These are phyloP conservation scores for Eudorina sp. DNA, from an alignment of 139 green algal genomes.

Conservation along the genomic window DNA sequence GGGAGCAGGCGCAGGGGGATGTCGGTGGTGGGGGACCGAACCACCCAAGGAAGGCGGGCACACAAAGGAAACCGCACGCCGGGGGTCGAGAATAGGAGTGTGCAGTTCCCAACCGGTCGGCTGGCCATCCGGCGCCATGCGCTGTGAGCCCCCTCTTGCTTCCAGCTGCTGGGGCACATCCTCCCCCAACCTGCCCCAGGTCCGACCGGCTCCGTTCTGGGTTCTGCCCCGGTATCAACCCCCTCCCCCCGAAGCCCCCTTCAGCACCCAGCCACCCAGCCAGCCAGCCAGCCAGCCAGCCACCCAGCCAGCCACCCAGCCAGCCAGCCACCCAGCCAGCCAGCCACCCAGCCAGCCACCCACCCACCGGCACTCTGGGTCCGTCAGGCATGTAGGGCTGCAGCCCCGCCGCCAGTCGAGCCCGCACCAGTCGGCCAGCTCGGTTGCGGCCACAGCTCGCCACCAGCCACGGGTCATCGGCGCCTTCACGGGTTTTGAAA, in stretches of 20 bases:
- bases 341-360: not conserved
- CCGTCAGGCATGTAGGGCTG: constrained; percentile 49
- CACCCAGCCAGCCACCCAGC: too few species aligned
- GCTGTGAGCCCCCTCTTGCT: too few species aligned
- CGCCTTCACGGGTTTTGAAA: not conserved
- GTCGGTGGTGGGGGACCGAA: too few species aligned
- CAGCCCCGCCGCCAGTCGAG: constrained; percentile 39
- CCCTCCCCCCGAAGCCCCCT: not conserved
- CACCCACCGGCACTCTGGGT: constrained; percentile 41
- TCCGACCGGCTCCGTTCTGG: not conserved
- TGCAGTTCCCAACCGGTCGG: not conserved
- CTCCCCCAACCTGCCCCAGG: not conserved
- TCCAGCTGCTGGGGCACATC: too few species aligned
- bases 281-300: too few species aligned
- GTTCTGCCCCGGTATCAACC: not conserved
- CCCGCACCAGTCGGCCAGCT: constrained; percentile 43
- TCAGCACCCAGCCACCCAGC: not conserved
- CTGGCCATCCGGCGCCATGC: too few species aligned
- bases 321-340: not conserved
- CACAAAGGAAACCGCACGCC: not conserved
- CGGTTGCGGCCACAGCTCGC: constrained; percentile 35
- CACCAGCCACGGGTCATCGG: constrained; percentile 44
- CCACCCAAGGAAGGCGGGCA: not conserved
- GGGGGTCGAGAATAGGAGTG: not conserved
- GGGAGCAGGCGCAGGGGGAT: not conserved